These are phyloP conservation scores for Xylaria acuta DNA, from an alignment of 495 filamentous ascomycete genomes.

Conservation along the genomic window DNA sequence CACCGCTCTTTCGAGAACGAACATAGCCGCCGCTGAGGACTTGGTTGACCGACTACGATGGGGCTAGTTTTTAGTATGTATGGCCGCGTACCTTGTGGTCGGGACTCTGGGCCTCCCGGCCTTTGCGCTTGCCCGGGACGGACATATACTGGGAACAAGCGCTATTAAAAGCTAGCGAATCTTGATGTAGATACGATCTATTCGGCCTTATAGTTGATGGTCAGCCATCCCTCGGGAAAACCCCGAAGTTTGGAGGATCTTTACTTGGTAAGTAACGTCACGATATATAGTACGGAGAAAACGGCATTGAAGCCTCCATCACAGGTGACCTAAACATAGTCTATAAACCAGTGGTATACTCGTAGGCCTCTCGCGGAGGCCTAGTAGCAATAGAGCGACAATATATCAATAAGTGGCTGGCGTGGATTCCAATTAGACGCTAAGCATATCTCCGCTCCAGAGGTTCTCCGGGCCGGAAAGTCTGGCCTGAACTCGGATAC, in stretches of 20 bases:
- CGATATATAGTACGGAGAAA: neutral
- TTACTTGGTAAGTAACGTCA: neutral
- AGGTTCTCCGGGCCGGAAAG: neutral
- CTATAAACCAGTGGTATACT: neutral
- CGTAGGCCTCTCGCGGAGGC: neutral
- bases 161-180: neutral
- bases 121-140: neutral
- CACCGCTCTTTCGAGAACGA: neutral
- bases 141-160: neutral
- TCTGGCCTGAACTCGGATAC: neutral
- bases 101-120: neutral
- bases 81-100: neutral
- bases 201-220: neutral
- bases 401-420: slow-evolving; percentile 13
- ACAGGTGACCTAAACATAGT: neutral
- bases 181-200: neutral
- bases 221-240: neutral
- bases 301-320: neutral
- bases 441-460: neutral
- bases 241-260: neutral
- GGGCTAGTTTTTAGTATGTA: neutral
- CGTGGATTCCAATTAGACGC: neutral
- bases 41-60: neutral
- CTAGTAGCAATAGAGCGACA: neutral
- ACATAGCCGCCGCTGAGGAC: neutral